These are phyloP conservation scores for Ascoidea tarda DNA, from an alignment of 805 yeast genomes.

Conservation along the genomic window DNA sequence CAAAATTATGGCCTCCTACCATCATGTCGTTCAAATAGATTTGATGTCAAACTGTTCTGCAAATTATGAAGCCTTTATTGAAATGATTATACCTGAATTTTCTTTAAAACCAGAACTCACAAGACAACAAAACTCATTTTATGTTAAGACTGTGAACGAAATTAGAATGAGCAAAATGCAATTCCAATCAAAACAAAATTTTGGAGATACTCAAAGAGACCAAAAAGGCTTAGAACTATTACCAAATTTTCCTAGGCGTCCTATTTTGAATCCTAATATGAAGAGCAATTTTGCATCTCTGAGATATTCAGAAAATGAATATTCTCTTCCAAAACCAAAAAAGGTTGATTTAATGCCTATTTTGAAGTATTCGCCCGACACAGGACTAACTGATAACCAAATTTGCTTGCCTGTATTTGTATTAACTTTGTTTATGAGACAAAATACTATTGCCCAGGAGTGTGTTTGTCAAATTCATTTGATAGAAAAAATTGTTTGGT, in stretches of 20 bases:
- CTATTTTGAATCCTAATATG: too few relatives aligned
- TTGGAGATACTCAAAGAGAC: too few relatives aligned
- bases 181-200: too few relatives aligned
- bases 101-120: neutral
- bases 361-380: slow-evolving; percentile 10
- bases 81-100: slow-evolving; percentile 44
- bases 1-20: slow-evolving; percentile 90
- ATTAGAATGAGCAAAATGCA: too few relatives aligned
- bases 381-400: slow-evolving; percentile 49
- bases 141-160: neutral
- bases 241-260: neutral
- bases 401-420: slow-evolving; percentile 94
- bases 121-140: neutral
- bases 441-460: slow-evolving; percentile 67
- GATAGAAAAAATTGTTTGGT: slow-evolving; percentile 29
- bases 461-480: slow-evolving; percentile 40
- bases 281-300: too few relatives aligned
- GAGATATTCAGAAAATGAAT: neutral
- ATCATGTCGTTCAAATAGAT: slow-evolving; percentile 81
- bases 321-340: neutral
- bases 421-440: slow-evolving; percentile 70
- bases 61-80: slow-evolving; percentile 39
- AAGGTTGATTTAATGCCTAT: neutral
- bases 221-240: neutral
- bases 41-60: slow-evolving; percentile 20